Base-by-base conservation (phyloP, 495 filamentous ascomycete species). In the Sordaria brevicollis region DNA sequence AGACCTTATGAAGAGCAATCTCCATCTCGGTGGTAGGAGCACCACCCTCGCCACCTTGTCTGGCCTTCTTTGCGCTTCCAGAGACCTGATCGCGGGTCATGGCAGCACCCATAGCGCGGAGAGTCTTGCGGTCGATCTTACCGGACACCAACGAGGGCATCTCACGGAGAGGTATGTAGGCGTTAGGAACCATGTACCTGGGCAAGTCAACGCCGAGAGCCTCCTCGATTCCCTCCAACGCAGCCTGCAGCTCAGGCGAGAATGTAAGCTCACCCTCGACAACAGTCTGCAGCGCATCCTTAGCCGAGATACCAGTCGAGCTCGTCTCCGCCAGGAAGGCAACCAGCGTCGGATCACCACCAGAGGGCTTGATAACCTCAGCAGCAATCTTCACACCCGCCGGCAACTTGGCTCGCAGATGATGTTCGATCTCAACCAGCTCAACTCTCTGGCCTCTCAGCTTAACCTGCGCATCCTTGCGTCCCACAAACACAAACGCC, bases 361-460 rank as follows among this genome's bases (percentile, higher is more conserved):
- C 77, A n/a, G 73, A 74, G 8, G 81, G 81, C 39, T 75, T 80
- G 62, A 85, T 81, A 21, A 84, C 79, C 68, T 84, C 83, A n/a
- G 77, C 80, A 0, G 76, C 79, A 2, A 83, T 71, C 19, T 77
- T 76, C 33, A 75, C 77, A 0, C 73, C 78, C 0, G 54, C 65
- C 0, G 80, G 80, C 3, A 85, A 71, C 34, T 78, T 76, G 21
- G 76, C 76, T 2, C 72, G 73, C 71, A 86, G 71, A 65, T 88
- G 85, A 68, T 87, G 83, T 76, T 91, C 89, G 66, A 91, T 86
- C 70, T 91, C 89, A 21, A 83, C 86, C 10, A 91, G 76, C 68
- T 91, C 89, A 69, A 91, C 85, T 5, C 89, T 82, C 71, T 90
- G 87, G 3, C 89, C 89, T 21, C 86, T 85, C 9, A 91, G 78